phyloP scores from a whole-genome alignment of 805 yeast species.

The Candida andamanensis region DNA sequence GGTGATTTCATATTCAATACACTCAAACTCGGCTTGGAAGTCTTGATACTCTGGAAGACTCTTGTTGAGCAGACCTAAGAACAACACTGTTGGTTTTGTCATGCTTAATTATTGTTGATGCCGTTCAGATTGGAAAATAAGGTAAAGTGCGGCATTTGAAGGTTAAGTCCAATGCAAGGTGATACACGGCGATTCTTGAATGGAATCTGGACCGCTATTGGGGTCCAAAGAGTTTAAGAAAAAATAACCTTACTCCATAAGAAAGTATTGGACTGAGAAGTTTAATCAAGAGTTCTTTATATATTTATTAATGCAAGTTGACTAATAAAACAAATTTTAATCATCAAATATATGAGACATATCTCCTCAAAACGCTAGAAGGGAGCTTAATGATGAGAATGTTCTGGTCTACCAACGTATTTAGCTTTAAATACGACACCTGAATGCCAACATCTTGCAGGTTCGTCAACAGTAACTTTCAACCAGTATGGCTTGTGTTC shows the following conservation, averaged over 20 bases:
- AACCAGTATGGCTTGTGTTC: constrained; percentile 91
- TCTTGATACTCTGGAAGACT: constrained; percentile 41
- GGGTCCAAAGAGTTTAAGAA: too few species aligned
- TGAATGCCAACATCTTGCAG: constrained; percentile 98
- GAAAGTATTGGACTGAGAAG: too few species aligned
- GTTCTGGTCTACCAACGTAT: constrained; percentile 77
- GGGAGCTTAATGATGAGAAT: constrained; percentile 46
- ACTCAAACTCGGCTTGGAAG: constrained; percentile 35
- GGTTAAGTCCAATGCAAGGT: too few species aligned
- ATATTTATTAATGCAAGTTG: constrained; percentile 5
- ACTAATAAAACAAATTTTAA: constrained; percentile 3
- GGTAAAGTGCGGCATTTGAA: too few species aligned
- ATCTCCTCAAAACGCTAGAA: not conserved
- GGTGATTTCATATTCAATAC: constrained; percentile 35
- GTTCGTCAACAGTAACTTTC: constrained; percentile 75
- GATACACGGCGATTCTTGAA: too few species aligned
- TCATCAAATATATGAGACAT: too few species aligned
- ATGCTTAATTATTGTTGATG: too few species aligned
- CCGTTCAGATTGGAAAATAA: too few species aligned
- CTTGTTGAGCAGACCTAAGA: constrained; percentile 47
- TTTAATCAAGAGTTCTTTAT: not conserved
- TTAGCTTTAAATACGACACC: constrained; percentile 91
- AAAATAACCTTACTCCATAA: too few species aligned
- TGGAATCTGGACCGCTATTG: too few species aligned
- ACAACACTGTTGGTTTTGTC: constrained; percentile 36